phyloP scores from a whole-genome alignment of 371 early-diverging fungal genomes.

The Rhizomucor pusillus region DNA sequence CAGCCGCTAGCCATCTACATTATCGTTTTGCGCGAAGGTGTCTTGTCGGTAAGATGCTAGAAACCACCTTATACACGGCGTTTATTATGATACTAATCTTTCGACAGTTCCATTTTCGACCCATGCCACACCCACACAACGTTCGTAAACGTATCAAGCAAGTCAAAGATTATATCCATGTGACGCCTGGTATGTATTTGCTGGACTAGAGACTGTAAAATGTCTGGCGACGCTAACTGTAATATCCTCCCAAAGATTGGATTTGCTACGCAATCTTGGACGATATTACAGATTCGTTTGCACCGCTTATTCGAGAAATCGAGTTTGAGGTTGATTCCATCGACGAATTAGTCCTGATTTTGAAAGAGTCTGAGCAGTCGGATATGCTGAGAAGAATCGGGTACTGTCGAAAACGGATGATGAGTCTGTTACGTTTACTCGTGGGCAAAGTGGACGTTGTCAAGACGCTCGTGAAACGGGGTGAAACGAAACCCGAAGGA shows the following conservation, averaged over 20 bases:
- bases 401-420: conserved; percentile 76
- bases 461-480: conserved; percentile 75
- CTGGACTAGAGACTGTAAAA: too few relatives aligned
- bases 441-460: conserved; percentile 80
- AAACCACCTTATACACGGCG: background rate
- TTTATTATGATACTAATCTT: too few relatives aligned
- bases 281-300: conserved; percentile 83
- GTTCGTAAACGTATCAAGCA: conserved; percentile 77
- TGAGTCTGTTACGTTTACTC: conserved; percentile 72
- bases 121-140: conserved; percentile 70
- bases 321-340: conserved; percentile 91
- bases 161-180: conserved; percentile 60
- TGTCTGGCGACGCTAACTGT: too few relatives aligned
- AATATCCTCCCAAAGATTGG: conserved; percentile 65
- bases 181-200: conserved; percentile 52
- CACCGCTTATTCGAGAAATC: conserved; percentile 72
- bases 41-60: conserved; percentile 61
- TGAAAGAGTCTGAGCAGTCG: conserved; percentile 82
- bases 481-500: conserved; percentile 47
- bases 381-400: conserved; percentile 91
- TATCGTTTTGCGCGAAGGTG: conserved; percentile 75
- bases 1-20: conserved; percentile 82
- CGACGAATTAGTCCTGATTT: conserved; percentile 87
- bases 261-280: conserved; percentile 86
- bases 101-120: conserved; percentile 74